Base-by-base conservation (phyloP, 352 stramenopile genomes). In the Pythium graminicola region DNA sequence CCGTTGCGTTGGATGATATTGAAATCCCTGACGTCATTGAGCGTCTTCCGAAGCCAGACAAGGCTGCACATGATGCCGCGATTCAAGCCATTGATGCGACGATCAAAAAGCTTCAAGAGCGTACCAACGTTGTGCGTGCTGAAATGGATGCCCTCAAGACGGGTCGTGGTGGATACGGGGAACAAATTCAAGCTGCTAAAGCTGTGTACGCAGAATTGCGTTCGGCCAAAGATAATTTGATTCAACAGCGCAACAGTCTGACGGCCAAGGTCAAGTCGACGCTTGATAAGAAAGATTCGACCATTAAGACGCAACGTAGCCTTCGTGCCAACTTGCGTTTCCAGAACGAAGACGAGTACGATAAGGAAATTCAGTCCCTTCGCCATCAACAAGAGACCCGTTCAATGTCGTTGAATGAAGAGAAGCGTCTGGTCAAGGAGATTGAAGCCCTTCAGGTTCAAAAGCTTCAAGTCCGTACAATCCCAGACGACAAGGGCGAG, bases 351-450 rank as follows among this genome's bases (percentile, higher is more conserved):
- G 81, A 84, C 35, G 93, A 98, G 23, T 97, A 96, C 52, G 89
- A 98, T 6, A 73, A 81, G 36, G 85, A 95, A 61, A 98, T 98
- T 59, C 52, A 70, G 8, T 69, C 81, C 52, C 73, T 98, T 27
- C 76, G 95, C 55, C 65, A 81, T 57, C 77, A 83, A 58, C 95
- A 99, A 73, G 86, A 98, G 74, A 98, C 93, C 6, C 92, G 80
- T 36, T 97, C 90, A 57, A 98, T 99, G 95, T 89, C 81, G 50
- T 69, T 99, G 5, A 86, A 77, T 22, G 95, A 98, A 45, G 95
- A 99, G 69, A 99, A 99, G 85, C 91, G 89, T 43, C 74, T 99
- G 24, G 93, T 99, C 63, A 98, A 98, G 72, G 93, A 99, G 61
- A 97, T 99, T 55, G 93, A 97, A 55, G 72, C 72, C 19, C 62